Evolutionary conservation across 192 early-diverging fungal genomes (phyloP).

Genomic region (Lobosporangium transversale): DNA sequence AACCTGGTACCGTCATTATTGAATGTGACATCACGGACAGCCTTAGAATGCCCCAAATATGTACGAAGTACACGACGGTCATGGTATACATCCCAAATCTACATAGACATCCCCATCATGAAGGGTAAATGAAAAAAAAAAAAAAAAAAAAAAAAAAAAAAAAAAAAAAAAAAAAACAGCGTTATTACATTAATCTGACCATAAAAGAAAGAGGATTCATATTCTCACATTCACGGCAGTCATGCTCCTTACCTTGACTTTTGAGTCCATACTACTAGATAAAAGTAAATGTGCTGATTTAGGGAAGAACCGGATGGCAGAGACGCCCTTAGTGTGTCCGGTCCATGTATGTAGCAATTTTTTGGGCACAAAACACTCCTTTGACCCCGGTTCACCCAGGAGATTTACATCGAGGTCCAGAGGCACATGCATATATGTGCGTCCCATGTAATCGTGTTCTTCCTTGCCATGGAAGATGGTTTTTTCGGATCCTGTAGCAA

Average conservation of each 20-base stretch:
- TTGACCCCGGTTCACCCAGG: slow-evolving; percentile 71
- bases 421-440: slow-evolving; percentile 98
- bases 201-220: not conserved
- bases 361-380: slow-evolving; percentile 90
- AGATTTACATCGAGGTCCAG: slow-evolving; percentile 85
- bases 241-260: slow-evolving; percentile 83
- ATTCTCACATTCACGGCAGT: not conserved
- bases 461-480: slow-evolving; percentile 88
- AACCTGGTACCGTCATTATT: slow-evolving; percentile 86
- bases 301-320: slow-evolving; percentile 92
- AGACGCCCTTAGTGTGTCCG: slow-evolving; percentile 92
- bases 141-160: not conserved
- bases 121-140: not conserved
- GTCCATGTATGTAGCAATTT: slow-evolving; percentile 88
- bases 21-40: slow-evolving; percentile 92
- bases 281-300: slow-evolving; percentile 89
- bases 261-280: slow-evolving; percentile 92
- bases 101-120: not conserved
- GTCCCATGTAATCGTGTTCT: slow-evolving; percentile 90
- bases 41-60: slow-evolving; percentile 92
- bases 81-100: slow-evolving; percentile 96
- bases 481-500: slow-evolving; percentile 72
- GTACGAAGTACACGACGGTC: slow-evolving; percentile 88
- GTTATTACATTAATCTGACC: too few species aligned
- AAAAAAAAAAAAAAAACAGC: too few species aligned